Evolutionary conservation across 148 eudicot genomes (phyloP).

Genomic region (Chenopodium album): DNA sequence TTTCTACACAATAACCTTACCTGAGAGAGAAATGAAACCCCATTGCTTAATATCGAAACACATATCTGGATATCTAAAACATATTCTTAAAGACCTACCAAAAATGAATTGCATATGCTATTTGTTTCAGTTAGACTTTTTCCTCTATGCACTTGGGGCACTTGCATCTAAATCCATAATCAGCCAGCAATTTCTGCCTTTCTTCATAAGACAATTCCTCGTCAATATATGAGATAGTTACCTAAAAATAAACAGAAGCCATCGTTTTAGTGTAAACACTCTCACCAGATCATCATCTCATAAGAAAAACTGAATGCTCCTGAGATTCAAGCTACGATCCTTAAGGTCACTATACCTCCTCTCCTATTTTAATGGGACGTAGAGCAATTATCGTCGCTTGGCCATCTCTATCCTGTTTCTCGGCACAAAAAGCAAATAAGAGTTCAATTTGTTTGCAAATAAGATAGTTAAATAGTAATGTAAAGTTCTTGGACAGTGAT

Average conservation of each 20-base stretch:
- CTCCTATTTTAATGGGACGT: slow-evolving; percentile 58
- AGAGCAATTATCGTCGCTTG: slow-evolving; percentile 73
- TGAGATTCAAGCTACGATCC: neutral
- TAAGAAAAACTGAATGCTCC: too few species aligned
- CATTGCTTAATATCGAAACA: too few species aligned
- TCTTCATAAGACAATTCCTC: slow-evolving; percentile 78
- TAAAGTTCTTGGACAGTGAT: too few species aligned
- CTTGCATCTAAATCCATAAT: slow-evolving; percentile 81
- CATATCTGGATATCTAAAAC: too few species aligned
- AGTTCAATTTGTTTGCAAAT: neutral
- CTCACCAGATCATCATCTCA: neutral
- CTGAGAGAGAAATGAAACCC: too few species aligned
- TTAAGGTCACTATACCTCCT: slow-evolving; percentile 48
- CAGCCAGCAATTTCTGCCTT: slow-evolving; percentile 75
- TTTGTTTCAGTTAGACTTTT: slow-evolving; percentile 15
- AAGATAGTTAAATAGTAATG: neutral
- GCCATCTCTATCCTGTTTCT: slow-evolving; percentile 79
- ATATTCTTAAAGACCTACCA: too few species aligned
- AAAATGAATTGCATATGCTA: too few species aligned
- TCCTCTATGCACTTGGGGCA: slow-evolving; percentile 75
- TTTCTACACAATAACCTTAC: too few species aligned
- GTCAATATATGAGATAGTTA: slow-evolving; percentile 87
- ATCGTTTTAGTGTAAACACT: neutral
- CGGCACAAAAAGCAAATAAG: neutral
- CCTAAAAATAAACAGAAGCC: slow-evolving; percentile 40